Evolutionary conservation across 225 moss, liverwort and hornwort species (phyloP).

Genomic region (Marchantia paleacea): DNA sequence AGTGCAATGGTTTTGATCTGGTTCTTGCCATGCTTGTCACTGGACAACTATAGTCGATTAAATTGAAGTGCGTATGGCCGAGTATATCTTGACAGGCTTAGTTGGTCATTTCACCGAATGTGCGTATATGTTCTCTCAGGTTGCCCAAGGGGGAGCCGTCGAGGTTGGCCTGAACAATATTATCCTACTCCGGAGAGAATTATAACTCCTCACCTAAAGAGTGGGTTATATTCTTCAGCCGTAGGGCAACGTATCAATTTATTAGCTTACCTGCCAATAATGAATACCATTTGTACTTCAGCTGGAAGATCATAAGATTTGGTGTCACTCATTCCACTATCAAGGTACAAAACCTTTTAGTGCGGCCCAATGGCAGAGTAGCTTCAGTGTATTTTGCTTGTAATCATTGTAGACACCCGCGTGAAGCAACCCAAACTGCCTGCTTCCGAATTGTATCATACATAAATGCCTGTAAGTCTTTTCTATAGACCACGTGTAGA

Average conservation of each 20-base stretch:
- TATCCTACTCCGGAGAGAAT: constrained; percentile 27
- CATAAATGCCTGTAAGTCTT: background rate
- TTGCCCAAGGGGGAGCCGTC: constrained; percentile 28
- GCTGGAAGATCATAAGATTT: background rate
- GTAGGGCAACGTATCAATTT: background rate
- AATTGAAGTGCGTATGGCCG: background rate
- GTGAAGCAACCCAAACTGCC: background rate
- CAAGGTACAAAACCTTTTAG: background rate
- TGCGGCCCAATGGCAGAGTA: background rate
- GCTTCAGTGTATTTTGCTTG: background rate
- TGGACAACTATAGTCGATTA: background rate
- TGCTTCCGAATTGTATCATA: background rate
- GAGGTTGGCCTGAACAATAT: constrained; percentile 32
- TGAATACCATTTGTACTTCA: background rate
- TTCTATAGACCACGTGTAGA: background rate
- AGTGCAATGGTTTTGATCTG: background rate
- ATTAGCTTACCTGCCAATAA: background rate
- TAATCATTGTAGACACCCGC: background rate
- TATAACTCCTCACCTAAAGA: background rate
- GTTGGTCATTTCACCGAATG: no score
- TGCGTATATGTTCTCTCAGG: background rate
- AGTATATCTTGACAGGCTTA: no score
- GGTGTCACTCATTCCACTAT: background rate
- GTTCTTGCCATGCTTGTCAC: background rate
- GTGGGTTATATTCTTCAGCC: background rate